phyloP scores from a whole-genome alignment of 2,329 filamentous ascomycete genomes.

The Fusarium oligoseptatum region DNA sequence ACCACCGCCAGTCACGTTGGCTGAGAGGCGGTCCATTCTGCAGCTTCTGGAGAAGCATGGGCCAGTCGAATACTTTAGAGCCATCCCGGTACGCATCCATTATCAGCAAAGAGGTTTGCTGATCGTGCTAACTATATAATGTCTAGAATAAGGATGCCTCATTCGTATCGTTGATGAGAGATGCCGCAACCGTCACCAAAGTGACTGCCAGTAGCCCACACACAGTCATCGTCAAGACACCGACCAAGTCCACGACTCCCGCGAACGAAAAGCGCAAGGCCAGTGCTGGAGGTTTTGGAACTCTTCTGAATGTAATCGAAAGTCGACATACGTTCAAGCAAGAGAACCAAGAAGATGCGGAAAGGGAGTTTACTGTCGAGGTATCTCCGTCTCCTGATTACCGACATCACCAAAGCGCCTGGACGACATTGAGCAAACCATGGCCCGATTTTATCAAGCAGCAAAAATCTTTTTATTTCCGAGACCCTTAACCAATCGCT shows the following conservation, averaged over 20 bases:
- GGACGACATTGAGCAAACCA: constrained; percentile 54
- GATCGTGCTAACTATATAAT: constrained; percentile 4
- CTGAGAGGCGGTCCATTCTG: constrained; percentile 68
- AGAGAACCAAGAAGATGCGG: not conserved
- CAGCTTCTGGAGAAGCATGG: constrained; percentile 64
- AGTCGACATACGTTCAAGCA: not conserved
- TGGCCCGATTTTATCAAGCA: constrained; percentile 56
- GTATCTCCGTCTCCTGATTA: constrained; percentile 57
- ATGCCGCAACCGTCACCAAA: constrained; percentile 52
- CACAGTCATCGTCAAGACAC: constrained; percentile 57
- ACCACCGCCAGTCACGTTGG: constrained; percentile 65
- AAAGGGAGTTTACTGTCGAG: constrained; percentile 56
- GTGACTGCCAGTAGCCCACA: constrained; percentile 63
- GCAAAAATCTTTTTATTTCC: constrained; percentile 53
- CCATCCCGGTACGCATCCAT: constrained; percentile 31
- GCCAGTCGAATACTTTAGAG: constrained; percentile 65
- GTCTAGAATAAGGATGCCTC: constrained; percentile 61
- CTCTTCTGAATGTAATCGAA: not conserved
- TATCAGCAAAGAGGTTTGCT: not conserved
- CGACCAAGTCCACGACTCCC: constrained; percentile 27
- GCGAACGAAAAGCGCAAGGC: not conserved
- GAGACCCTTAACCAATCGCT: constrained; percentile 55
- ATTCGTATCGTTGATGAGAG: constrained; percentile 64
- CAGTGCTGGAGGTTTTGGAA: not conserved
- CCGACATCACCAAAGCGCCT: constrained; percentile 55